Evolutionary conservation across 1,139 yeast species (phyloP).

Genomic region (Suhomyces terraborum): DNA sequence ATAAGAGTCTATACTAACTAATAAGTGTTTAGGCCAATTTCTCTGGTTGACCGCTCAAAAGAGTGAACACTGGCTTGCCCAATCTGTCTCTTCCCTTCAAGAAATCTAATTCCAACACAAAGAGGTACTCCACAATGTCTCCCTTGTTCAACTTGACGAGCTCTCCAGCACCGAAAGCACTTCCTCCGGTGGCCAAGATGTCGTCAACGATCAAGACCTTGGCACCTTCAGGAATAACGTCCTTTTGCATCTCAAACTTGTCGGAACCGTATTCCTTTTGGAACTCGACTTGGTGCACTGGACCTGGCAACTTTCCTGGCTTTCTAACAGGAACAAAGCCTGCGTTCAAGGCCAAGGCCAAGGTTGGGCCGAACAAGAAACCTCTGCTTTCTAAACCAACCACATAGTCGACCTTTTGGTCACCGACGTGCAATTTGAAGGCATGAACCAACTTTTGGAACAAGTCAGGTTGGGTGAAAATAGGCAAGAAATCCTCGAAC

Average conservation of each 20-base stretch:
- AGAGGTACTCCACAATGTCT: constrained; percentile 74
- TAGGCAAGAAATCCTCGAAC: constrained; percentile 94
- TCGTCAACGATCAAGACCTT: constrained; percentile 89
- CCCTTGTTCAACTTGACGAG: constrained; percentile 60
- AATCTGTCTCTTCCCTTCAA: constrained; percentile 90
- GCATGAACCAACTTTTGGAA: constrained; percentile 83
- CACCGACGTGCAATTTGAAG: constrained; percentile 71
- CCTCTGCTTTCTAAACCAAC: constrained; percentile 98
- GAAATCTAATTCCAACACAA: constrained; percentile 93
- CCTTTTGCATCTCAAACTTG: constrained; percentile 84
- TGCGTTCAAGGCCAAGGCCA: constrained; percentile 85
- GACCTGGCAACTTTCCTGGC: constrained; percentile 93
- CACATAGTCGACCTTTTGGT: constrained; percentile 75
- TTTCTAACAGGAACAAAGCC: constrained; percentile 96
- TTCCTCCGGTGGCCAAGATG: constrained; percentile 97
- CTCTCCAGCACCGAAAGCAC: constrained; percentile 92
- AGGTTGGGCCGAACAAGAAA: constrained; percentile 90
- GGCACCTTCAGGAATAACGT: constrained; percentile 76
- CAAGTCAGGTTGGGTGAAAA: constrained; percentile 77
- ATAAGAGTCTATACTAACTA: constrained; percentile 17
- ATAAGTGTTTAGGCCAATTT: constrained; percentile 20
- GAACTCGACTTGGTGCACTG: constrained; percentile 69
- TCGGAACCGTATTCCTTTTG: constrained; percentile 92
- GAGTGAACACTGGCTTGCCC: constrained; percentile 81
- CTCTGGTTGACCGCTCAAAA: constrained; percentile 80